phyloP scores from a whole-genome alignment of 2,329 filamentous ascomycete species.

The Lasiodiplodia sp. region DNA sequence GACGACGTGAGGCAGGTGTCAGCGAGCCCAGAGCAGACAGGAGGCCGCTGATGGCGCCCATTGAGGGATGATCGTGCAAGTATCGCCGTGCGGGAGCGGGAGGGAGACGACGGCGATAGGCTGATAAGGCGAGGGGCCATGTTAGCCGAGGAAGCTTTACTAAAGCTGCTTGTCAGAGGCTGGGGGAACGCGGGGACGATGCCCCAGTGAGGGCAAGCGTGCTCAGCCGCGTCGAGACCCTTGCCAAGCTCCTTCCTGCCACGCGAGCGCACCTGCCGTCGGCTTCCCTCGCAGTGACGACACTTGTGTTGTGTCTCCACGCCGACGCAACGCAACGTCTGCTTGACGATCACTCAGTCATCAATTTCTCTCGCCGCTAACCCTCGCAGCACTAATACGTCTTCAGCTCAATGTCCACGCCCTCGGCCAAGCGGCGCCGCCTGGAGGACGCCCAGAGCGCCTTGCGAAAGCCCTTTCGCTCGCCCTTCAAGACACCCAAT shows the following conservation, averaged over 20 bases:
- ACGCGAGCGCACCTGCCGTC: not conserved
- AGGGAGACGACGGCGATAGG: constrained; percentile 9
- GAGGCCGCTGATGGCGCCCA: constrained; percentile 18
- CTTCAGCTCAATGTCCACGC: constrained; percentile 52
- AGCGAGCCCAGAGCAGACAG: constrained; percentile 7
- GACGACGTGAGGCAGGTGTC: not conserved
- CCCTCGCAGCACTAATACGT: constrained; percentile 17
- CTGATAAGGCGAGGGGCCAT: constrained; percentile 14
- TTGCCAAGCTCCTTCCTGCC: not conserved
- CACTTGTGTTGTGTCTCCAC: not conserved
- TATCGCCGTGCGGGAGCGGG: constrained; percentile 11
- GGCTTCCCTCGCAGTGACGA: not conserved
- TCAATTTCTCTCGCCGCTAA: constrained; percentile 24
- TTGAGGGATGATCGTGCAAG: constrained; percentile 10
- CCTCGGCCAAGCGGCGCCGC: constrained; percentile 68
- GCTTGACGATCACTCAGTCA: not conserved
- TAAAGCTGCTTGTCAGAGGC: constrained; percentile 13
- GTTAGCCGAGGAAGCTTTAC: constrained; percentile 17
- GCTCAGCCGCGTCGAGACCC: not conserved
- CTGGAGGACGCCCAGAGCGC: constrained; percentile 65
- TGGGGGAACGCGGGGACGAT: constrained; percentile 20
- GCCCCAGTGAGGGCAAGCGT: constrained; percentile 3
- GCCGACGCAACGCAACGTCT: constrained; percentile 9
- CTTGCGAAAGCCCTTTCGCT: constrained; percentile 75
- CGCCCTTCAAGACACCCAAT: constrained; percentile 63